Percentiles rank a stretch among this genome's conserved stretches.
These are phyloP conservation scores for Myochromella boudieri DNA, from an alignment of 768 basidiomycete species.

Conservation along the genomic window DNA sequence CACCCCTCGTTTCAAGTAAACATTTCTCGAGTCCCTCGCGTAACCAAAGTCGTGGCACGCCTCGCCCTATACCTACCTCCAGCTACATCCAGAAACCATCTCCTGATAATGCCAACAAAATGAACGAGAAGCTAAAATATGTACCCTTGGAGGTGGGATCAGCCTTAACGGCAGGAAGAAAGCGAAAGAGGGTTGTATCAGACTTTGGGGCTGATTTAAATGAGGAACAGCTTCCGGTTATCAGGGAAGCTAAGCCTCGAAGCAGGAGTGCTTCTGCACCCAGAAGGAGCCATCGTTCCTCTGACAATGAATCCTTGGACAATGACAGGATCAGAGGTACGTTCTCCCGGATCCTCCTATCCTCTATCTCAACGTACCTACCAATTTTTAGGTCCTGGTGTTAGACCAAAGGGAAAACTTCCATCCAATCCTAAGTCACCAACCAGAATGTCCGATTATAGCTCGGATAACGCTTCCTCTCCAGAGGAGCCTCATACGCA, in stretches of 20 bases:
- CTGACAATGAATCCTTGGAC: conserved; percentile 3
- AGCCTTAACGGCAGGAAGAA: conserved; percentile 9
- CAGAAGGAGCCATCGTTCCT: conserved; percentile 4
- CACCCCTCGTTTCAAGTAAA: too few species aligned
- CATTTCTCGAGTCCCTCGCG: too few species aligned
- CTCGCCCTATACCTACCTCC: too few species aligned
- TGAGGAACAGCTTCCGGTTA: neutral
- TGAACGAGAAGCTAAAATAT: conserved; percentile 4
- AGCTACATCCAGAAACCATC: conserved; percentile 15
- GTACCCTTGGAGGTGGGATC: neutral
- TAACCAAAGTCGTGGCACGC: too few species aligned
- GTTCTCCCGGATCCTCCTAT: neutral
- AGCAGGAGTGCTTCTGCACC: conserved; percentile 2
- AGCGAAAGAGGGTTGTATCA: conserved; percentile 23
- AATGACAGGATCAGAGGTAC: conserved; percentile 3
- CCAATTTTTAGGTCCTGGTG: conserved; percentile 2
- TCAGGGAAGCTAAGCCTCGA: neutral
- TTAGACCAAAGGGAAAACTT: conserved; percentile 4
- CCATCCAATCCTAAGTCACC: conserved; percentile 7
- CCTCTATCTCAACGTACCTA: neutral
- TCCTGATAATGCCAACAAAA: conserved; percentile 24
- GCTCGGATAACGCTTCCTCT: conserved; percentile 6
- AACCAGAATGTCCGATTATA: conserved; percentile 3
- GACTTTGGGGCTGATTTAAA: conserved; percentile 4
- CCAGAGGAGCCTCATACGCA: conserved; percentile 7